phyloP scores from a whole-genome alignment of 345 rosid genomes.

The Melaleuca quinquenervia region DNA sequence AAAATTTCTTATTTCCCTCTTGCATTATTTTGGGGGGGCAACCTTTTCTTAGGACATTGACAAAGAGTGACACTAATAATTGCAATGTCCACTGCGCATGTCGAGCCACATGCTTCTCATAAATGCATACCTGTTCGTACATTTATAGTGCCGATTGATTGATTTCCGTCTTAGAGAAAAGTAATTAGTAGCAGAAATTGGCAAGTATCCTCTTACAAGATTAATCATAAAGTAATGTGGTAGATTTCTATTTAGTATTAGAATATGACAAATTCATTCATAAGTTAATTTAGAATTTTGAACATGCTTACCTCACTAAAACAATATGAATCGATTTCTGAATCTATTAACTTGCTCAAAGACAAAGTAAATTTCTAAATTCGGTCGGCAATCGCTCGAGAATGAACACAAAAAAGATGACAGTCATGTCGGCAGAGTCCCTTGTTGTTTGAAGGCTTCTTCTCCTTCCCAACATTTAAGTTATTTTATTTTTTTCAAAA shows the following conservation, averaged over 20 bases:
- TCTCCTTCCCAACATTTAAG: background rate
- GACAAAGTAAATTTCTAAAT: background rate
- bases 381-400: background rate
- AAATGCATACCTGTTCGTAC: background rate
- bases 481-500: background rate
- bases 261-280: background rate
- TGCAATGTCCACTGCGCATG: background rate
- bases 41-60: background rate
- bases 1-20: background rate
- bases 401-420: background rate
- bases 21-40: background rate
- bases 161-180: background rate
- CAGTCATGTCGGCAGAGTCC: background rate
- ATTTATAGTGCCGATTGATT: background rate
- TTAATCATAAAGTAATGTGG: background rate
- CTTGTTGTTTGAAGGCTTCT: background rate
- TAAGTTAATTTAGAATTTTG: background rate
- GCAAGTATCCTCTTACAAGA: background rate
- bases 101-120: background rate
- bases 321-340: background rate
- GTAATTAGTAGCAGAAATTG: background rate
- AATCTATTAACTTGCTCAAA: background rate
- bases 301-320: background rate
- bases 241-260: background rate
- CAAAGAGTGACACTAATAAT: background rate